phyloP scores from a whole-genome alignment of 179 eudicot genomes.

The Carnegiea gigantea region DNA sequence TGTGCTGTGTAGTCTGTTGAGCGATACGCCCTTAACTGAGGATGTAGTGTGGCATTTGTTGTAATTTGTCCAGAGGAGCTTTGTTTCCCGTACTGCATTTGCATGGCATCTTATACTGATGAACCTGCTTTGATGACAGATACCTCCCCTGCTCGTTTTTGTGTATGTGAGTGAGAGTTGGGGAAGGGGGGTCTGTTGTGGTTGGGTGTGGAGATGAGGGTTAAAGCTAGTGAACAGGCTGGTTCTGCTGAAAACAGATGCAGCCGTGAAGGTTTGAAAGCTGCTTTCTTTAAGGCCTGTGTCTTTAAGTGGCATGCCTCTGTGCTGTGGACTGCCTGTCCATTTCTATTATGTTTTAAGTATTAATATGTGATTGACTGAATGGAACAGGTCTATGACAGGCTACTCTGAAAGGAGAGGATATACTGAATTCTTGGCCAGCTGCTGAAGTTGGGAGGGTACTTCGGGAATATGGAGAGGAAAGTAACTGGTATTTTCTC shows the following conservation, averaged over 20 bases:
- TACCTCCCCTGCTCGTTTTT: neutral
- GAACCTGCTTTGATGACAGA: neutral
- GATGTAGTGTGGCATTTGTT: constrained; percentile 2
- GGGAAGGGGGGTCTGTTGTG: neutral
- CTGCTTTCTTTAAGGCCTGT: neutral
- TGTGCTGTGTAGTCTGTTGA: neutral
- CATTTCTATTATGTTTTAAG: constrained; percentile 5
- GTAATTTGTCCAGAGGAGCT: neutral
- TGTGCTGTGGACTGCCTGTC: neutral
- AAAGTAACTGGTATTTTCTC: constrained; percentile 80
- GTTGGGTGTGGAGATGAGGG: neutral
- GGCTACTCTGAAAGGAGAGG: constrained; percentile 86
- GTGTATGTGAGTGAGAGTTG: neutral
- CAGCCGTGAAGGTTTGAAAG: neutral
- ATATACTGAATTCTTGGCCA: constrained; percentile 88
- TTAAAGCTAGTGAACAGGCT: neutral
- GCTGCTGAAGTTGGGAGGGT: constrained; percentile 74
- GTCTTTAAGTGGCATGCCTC: neutral
- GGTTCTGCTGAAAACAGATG: neutral
- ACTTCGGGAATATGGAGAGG: constrained; percentile 91
- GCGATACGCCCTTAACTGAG: neutral
- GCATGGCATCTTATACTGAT: neutral
- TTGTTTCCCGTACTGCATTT: neutral
- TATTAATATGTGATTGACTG: constrained; percentile 48
- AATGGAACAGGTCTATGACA: constrained; percentile 81